These are phyloP conservation scores for Paracoccidioides lutzii DNA, from an alignment of 2,329 filamentous ascomycete genomes.

Conservation along the genomic window DNA sequence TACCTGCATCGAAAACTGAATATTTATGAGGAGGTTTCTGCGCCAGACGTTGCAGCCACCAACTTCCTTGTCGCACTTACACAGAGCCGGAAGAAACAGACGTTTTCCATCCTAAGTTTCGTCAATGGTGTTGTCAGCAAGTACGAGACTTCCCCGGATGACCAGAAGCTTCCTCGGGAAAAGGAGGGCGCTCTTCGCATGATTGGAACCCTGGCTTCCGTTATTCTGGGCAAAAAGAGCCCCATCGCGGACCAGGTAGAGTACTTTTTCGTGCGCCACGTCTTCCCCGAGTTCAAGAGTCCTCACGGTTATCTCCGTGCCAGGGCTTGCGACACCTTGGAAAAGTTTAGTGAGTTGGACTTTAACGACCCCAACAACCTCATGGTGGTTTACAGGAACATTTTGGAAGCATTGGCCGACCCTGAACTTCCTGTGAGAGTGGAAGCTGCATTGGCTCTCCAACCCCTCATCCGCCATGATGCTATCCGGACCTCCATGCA, in stretches of 20 bases:
- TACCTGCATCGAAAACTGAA: slow-evolving; percentile 96
- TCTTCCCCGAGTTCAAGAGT: slow-evolving; percentile 95
- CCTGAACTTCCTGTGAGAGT: slow-evolving; percentile 85
- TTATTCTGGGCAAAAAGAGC: slow-evolving; percentile 95
- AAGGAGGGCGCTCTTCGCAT: slow-evolving; percentile 95
- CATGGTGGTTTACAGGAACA: slow-evolving; percentile 90
- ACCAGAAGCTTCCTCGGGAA: slow-evolving; percentile 83
- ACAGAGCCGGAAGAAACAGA: slow-evolving; percentile 89
- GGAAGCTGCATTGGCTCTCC: slow-evolving; percentile 82
- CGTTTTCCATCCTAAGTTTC: slow-evolving; percentile 85
- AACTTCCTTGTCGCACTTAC: slow-evolving; percentile 94
- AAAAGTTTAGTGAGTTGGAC: slow-evolving; percentile 94
- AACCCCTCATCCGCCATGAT: slow-evolving; percentile 91
- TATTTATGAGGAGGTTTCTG: slow-evolving; percentile 92
- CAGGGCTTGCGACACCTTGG: slow-evolving; percentile 88
- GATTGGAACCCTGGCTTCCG: slow-evolving; percentile 88
- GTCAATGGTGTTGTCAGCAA: slow-evolving; percentile 90
- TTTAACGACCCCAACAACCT: slow-evolving; percentile 96
- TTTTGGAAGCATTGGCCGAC: slow-evolving; percentile 93
- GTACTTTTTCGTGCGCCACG: slow-evolving; percentile 95
- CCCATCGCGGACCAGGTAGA: slow-evolving; percentile 96
- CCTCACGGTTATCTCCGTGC: slow-evolving; percentile 83
- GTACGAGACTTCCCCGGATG: slow-evolving; percentile 71
- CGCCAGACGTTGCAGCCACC: slow-evolving; percentile 87
- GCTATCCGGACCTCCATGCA: slow-evolving; percentile 92